Base-by-base conservation (phyloP, 2,329 filamentous ascomycete genomes). In the Penicillium sp. region DNA sequence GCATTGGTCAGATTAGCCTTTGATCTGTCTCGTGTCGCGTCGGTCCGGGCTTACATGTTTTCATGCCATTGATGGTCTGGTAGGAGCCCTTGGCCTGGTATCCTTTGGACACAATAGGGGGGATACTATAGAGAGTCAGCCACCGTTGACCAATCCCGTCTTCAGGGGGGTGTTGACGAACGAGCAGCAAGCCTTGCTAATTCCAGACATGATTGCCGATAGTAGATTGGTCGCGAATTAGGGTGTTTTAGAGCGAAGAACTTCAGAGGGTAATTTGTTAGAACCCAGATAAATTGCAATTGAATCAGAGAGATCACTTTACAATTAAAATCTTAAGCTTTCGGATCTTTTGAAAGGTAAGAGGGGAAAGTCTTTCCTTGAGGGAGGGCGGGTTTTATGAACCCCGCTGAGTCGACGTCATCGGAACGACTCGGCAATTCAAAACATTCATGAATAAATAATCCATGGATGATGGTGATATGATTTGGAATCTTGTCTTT, bases 31-130 rank as follows among this genome's bases (percentile, higher is more conserved):
- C 14, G 19, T 45, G 23, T 44, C n/a, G 16, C 29, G 31, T n/a
- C 21, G 19, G 23, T 5, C 3, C 23, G 11, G 4, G 52, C 14
- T 13, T 69, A 83, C 81, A 88, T 4, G 85, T 88, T 74, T 86
- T 86, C 75, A 87, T 63, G 62, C 85, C 85, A 73, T 85, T 80
- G 67, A 85, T 76, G 55, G 80, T 82, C 65, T 81, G 84, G 68
- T 81, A 88, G 64, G 82, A 75, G 52, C 85, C 85, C 72, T 87
- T 87, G 58, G 76, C 72, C 64, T 82, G 71, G 72, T 87, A 87
- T 53, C 69, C 75, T 61, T 75, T 69, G 52, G 73, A 66, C 25
- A 78, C 65, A 37, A 78, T 70, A 27, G 77, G 75, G 21, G 77
- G 77, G 59, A 78, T 77, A 7, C 76, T 77, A 49, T 33, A 39